These are phyloP conservation scores for Raphanus hybrid DNA, from an alignment of 441 rosid genomes.

Conservation along the genomic window DNA sequence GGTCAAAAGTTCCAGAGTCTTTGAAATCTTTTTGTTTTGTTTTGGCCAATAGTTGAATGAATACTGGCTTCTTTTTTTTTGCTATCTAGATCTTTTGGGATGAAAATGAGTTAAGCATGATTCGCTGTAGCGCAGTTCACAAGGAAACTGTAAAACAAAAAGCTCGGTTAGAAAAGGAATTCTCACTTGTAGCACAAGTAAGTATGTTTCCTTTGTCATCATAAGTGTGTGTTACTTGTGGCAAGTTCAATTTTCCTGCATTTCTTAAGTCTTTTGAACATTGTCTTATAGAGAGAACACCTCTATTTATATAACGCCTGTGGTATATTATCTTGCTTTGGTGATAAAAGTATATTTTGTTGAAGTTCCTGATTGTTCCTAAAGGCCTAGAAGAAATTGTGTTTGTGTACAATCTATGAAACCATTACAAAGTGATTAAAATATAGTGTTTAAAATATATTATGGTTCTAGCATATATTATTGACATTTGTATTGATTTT, in stretches of 20 bases:
- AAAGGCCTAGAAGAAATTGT: not conserved
- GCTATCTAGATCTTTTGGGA: constrained; percentile 72
- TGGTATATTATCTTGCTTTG: no score
- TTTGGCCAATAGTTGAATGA: not conserved
- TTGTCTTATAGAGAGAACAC: no score
- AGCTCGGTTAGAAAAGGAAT: constrained; percentile 58
- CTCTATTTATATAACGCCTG: no score
- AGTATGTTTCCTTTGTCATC: not conserved
- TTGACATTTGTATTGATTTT: not conserved
- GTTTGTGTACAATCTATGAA: not conserved
- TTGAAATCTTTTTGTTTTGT: not conserved
- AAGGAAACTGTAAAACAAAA: constrained; percentile 68
- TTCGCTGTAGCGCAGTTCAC: constrained; percentile 61
- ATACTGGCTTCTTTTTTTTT: no score
- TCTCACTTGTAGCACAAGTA: constrained; percentile 53
- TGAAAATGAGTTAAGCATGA: constrained; percentile 68
- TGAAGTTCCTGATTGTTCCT: not conserved
- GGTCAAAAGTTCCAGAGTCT: not conserved
- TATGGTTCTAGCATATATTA: not conserved
- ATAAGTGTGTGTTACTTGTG: no score
- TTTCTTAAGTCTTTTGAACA: no score
- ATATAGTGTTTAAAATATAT: no score
- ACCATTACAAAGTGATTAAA: not conserved
- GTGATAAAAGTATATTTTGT: not conserved
- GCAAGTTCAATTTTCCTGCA: no score